phyloP scores from a whole-genome alignment of 768 basidiomycete species.

The Auriscalpium vulgare region DNA sequence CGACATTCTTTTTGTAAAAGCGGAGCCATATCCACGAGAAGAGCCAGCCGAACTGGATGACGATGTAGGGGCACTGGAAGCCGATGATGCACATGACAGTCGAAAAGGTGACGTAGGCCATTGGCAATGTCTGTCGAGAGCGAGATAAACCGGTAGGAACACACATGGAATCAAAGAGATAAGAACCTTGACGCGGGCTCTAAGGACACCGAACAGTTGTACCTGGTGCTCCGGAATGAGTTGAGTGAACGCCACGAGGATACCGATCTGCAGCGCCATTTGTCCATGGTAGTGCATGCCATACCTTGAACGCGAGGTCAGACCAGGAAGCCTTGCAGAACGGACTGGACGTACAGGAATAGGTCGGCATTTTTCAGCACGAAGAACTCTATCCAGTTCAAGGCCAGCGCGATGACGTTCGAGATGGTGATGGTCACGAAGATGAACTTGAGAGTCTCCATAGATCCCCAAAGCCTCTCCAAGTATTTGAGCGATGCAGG shows the following conservation, averaged over 20 bases:
- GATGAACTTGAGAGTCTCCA: conserved; percentile 83
- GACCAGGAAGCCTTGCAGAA: conserved; percentile 4
- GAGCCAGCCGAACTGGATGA: conserved; percentile 99
- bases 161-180: background rate
- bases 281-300: conserved; percentile 89
- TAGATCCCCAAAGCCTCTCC: conserved; percentile 88
- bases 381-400: conserved; percentile 84
- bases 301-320: conserved; percentile 43
- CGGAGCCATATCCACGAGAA: conserved; percentile 92
- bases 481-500: conserved; percentile 84
- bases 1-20: conserved; percentile 87
- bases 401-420: conserved; percentile 81
- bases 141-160: conserved; percentile 3
- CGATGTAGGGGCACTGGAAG: conserved; percentile 82
- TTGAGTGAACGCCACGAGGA: conserved; percentile 96
- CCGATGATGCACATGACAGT: conserved; percentile 78
- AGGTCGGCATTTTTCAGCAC: conserved; percentile 61
- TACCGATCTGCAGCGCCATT: conserved; percentile 80
- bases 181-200: conserved; percentile 80
- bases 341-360: conserved; percentile 59
- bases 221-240: conserved; percentile 97
- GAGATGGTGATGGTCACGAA: conserved; percentile 67
- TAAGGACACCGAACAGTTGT: conserved; percentile 79
- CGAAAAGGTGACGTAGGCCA: conserved; percentile 87
- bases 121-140: conserved; percentile 70